Evolutionary conservation across 2,329 filamentous ascomycete genomes (phyloP).

Genomic region (Epichloe glyceriae): DNA sequence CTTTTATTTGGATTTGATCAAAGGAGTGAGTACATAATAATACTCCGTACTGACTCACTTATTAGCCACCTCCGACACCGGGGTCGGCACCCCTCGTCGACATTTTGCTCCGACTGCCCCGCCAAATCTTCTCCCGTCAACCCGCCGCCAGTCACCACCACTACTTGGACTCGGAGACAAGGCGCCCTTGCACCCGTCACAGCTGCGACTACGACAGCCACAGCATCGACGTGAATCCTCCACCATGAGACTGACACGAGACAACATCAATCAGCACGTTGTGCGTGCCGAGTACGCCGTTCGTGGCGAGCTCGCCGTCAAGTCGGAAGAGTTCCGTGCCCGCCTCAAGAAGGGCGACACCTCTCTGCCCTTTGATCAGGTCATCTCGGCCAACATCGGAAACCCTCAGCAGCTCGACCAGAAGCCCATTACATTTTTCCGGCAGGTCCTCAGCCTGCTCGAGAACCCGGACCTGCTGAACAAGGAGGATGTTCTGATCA

Average conservation of each 20-base stretch:
- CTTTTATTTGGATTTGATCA: too few relatives aligned
- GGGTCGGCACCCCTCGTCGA: not conserved
- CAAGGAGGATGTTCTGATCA: constrained; percentile 65
- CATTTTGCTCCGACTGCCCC: constrained; percentile 5
- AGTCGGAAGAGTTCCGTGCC: constrained; percentile 81
- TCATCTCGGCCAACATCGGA: constrained; percentile 97
- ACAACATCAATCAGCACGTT: constrained; percentile 89
- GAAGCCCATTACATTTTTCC: constrained; percentile 98
- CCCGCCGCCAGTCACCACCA: constrained; percentile 1
- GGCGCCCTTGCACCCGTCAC: constrained; percentile 1
- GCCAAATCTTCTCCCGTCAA: constrained; percentile 4
- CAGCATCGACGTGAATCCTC: constrained; percentile 19
- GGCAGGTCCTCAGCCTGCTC: constrained; percentile 83
- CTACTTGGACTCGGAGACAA: not conserved
- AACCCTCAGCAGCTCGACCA: constrained; percentile 98
- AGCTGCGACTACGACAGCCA: constrained; percentile 10
- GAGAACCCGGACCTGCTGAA: constrained; percentile 82
- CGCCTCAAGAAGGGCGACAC: constrained; percentile 47
- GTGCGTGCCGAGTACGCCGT: constrained; percentile 89
- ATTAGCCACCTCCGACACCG: not conserved
- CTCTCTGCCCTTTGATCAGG: constrained; percentile 67
- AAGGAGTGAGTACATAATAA: not conserved
- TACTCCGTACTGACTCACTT: not conserved
- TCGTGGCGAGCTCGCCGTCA: constrained; percentile 85
- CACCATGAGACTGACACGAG: constrained; percentile 47